Evolutionary conservation across 345 rosid genomes (phyloP), one percentile per base, ranked within the genome.

Genomic region (Corchorus capsularis): DNA sequence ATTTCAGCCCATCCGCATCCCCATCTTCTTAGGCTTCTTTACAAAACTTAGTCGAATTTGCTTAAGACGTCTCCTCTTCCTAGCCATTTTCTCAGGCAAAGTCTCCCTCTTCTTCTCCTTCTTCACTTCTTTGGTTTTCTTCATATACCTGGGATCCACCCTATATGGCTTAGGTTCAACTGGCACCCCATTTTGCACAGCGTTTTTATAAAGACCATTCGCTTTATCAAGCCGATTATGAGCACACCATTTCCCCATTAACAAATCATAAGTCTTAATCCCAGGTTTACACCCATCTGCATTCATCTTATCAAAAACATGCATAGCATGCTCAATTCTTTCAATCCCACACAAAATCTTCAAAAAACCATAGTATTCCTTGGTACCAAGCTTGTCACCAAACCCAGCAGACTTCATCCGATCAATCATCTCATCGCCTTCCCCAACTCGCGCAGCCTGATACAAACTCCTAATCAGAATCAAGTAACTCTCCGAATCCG

Each of bases 351-450:
- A 92, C 81, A 96, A 77, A 70, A 92, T 87, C 82, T 88, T 92
- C 82, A 96, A 52, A 79, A 92, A 88, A 32, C 88, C 89, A 34
- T 92, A 96, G 78, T 90, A 92, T 11, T 84, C 92, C 54, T 89
- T 91, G 83, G 70, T 88, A 78, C 77, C 90, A 76, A 96, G 87
- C 53, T 71, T 35, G 77, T 86, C 85, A 39, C 88, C 86, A 39
- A 57, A 93, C 0, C 95, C 94, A 0, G 92, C 90, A 64, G 94
- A 91, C 68, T 92, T 96, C 97, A 93, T 96, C 79, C 82, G 82
- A 79, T 96, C 97, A 13, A 93, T 89, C 98, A 96, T 89, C 74
- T 92, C 95, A 59, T 93, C 99, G 10, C 98, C 99, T 81, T 96
- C 98, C 2, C 90, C 93, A 1, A 93, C 78, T 77, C 99, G 91